Base-by-base conservation (phyloP, 805 yeast species). In the Cephaloascus fragrans region DNA sequence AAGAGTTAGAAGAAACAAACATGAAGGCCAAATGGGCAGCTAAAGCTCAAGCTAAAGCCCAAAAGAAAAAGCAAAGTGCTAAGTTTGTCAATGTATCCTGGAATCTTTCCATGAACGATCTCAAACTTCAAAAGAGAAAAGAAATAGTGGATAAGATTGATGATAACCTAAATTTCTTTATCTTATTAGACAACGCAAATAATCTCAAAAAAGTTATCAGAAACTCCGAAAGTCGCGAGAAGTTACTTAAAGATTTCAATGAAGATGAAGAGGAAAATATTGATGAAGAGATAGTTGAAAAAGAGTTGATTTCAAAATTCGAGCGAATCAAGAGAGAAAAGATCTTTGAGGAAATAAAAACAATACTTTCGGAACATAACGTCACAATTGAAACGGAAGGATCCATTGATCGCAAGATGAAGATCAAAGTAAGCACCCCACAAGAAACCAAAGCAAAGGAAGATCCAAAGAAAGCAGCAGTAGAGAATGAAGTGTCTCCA, bases 101-200 rank as follows among this genome's bases (percentile, higher is more conserved):
- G 83, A 67, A 70, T 36, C 77, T 77, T 17, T 67, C 70, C n/a
- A 53, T 58, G 26, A 66, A 69, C 33, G 83, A 77, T 52, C 56
- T 77, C 41, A 52, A 49, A 19, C 66, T 69, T 31, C 83, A 77
- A 43, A 77, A 77, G 49, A 57, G 59, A 12, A 62, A 64, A 39
- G 83, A 77, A 47, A 69, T 77, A 15, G 48, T 56, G 32, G 51
- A 56, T 2, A 67, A 72, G 16, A 45, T 75, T 41, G 56, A 59
- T 29, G 73, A 67, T 41, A 77, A 73, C n/a, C 56, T 48, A 19
- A 47, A 45, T 34, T 51, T 55, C 34, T 45, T 52, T 14, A 46
- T 55, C 18, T 46, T 40, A 32, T 41, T 55, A 10, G 51, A 43
- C 29, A 32, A 44, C 15, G 36, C 45, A 12, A 6, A 12, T 23